Evolutionary conservation across 179 eudicot species (phyloP), one percentile per base, ranked within the genome.

Genomic region (Corrigiola litoralis): DNA sequence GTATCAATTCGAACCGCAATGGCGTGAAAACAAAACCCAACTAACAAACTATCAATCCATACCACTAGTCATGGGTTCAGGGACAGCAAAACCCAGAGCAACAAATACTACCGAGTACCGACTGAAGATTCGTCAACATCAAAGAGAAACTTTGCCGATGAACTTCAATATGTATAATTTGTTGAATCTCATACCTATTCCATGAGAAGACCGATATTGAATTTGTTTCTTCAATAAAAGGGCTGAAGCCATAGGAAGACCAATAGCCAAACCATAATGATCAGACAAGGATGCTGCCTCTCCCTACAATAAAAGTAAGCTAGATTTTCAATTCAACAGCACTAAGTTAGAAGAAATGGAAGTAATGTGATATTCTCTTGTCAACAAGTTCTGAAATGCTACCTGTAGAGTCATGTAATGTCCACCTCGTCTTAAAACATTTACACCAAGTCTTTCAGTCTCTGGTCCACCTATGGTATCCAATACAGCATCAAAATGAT

Each of bases 351-450:
- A 47, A 23, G 9, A 31, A 32, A 36, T 51, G 12, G 27, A 45
- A 21, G 6, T 57, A 49, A 29, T 14, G 37, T 2, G 4, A 5
- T 29, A 41, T 31, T 44, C 20, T 36, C 21, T 0, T 3, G 54
- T 8, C 12, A 33, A 49, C 29, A 40, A 38, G 65, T 42, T 49
- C 34, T 34, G 24, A 14, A 12, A 48, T 46, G 24, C 31, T 67
- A 94, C 99, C 90, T 91, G 99, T 81, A 91, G 76, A 34, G 97
- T 95, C 99, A 95, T 91, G 77, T 91, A 95, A 63, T 91, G 85
- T 71, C 97, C 99, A 49, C 97, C 95, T 68, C 84, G 86, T 77
- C 81, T 88, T 53, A 95, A 78, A 63, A 88, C 75, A 76, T 85
- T 82, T 49, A 90, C 73, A 41, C 97, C 96, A 29, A 85, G 63